Base-by-base conservation (phyloP, 2,329 filamentous ascomycete species). In the Cryphonectria radicalis region DNA sequence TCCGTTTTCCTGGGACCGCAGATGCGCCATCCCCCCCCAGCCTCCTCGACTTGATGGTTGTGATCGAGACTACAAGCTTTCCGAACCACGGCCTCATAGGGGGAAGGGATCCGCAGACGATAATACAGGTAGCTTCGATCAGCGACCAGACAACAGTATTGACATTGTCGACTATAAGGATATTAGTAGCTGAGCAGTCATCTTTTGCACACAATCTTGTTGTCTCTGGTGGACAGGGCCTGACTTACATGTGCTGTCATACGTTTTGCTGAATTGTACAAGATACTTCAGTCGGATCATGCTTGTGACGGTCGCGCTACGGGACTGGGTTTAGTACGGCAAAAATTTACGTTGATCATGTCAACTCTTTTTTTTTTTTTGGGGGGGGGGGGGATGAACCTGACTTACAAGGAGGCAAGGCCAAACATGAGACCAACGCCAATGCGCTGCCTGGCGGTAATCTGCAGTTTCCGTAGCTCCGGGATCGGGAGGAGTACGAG, bases 381-480 rank as follows among this genome's bases (percentile, higher is more conserved):
- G n/a, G n/a, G n/a, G n/a, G n/a, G n/a, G n/a, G n/a, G n/a, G n/a
- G 22, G 25, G n/a, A 60, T 35, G 25, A 22, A 22, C 1, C 11
- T 14, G 25, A 35, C 57, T 60, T 35, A 60, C 57, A 60, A 60
- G 13, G 57, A 60, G 0, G 57, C 57, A 14, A 60, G 57, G 25
- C 57, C 57, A 35, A 60, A 60, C 57, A 60, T 60, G 57, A 60
- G 57, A 35, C 57, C 57, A 60, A 60, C 57, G 4, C 57, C 57
- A 35, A 35, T 17, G 32, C 57, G 57, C 57, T 60, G 57, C 25
- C 28, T 60, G 25, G 10, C 17, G 57, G 25, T 35, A 8, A 60
- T 60, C 19, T 60, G 57, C 13, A 60, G 57, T 35, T 60, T 60
- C 19, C 57, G 57, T 32, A 60, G 57, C 57, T 60, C 57, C 8